Conservation (phyloP, 208 protist species). For the Tritrichomonas foetus region DNA sequence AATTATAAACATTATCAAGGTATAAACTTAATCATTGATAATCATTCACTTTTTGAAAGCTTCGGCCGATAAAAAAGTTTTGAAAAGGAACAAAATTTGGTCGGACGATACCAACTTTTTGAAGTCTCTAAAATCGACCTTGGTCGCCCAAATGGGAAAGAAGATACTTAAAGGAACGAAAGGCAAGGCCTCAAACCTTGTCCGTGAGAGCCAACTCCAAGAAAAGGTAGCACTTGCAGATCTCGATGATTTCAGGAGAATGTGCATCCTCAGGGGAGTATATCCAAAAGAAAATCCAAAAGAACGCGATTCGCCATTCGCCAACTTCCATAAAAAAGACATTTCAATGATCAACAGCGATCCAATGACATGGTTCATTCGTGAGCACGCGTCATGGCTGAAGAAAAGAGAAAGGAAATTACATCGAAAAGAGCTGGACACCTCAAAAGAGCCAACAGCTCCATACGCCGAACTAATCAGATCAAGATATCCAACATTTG, state of each 20-base stretch:
- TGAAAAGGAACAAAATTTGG: too few species aligned
- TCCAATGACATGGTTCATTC: constrained; percentile 34
- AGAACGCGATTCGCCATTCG: not conserved
- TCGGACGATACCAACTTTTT: too few species aligned
- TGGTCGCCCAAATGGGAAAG: too few species aligned
- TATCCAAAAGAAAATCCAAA: constrained; percentile 38
- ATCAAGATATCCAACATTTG: not conserved
- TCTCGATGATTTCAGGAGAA: not conserved
- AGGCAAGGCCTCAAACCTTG: not conserved
- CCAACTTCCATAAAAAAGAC: constrained; percentile 25
- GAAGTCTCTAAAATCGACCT: too few species aligned
- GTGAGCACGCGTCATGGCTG: not conserved
- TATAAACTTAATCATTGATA: too few species aligned
- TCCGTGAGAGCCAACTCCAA: not conserved
- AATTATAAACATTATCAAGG: too few species aligned
- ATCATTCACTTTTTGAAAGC: too few species aligned
- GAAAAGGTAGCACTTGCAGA: not conserved
- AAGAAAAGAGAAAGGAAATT: not conserved
- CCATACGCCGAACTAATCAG: constrained; percentile 2
- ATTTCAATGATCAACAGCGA: not conserved
- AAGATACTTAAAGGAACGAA: not conserved
- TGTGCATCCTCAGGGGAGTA: not conserved
- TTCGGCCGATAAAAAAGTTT: too few species aligned
- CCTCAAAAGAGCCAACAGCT: not conserved
- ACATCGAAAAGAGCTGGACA: not conserved